Conservation (phyloP, 305 asterid genomes). For the Solanum hybrid region DNA sequence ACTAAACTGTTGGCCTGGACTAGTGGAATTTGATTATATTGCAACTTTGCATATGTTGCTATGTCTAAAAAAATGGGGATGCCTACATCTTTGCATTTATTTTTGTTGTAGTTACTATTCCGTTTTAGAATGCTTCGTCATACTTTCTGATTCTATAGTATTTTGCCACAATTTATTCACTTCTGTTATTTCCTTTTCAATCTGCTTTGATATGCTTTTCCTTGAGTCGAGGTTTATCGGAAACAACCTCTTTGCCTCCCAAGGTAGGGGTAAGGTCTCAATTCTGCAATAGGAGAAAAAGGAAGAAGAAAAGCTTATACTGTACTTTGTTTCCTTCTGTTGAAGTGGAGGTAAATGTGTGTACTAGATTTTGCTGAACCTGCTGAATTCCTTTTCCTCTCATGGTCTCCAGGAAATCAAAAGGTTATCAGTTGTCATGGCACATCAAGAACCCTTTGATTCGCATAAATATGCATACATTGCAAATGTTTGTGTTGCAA, state of each 20-base stretch:
- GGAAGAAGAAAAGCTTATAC: neutral
- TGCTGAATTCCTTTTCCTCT: neutral
- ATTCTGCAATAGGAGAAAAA: neutral
- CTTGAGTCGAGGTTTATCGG: neutral
- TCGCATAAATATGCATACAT: conserved; percentile 69
- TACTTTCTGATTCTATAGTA: neutral
- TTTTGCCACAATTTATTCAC: neutral
- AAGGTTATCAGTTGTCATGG: conserved; percentile 48
- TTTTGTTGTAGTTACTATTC: neutral
- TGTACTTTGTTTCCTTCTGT: neutral
- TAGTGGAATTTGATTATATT: neutral
- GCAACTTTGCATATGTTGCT: neutral
- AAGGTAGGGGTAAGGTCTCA: neutral
- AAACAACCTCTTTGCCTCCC: neutral
- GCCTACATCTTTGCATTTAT: neutral
- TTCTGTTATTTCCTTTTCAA: neutral
- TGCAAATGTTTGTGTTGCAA: conserved; percentile 84
- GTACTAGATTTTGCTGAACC: neutral
- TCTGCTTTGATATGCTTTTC: neutral
- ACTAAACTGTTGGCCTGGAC: neutral
- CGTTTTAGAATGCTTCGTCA: neutral
- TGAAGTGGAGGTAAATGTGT: neutral
- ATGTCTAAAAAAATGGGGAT: neutral
- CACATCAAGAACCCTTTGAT: conserved; percentile 53
- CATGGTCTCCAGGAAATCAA: conserved; percentile 40